Conservation (phyloP, 192 early-diverging fungal genomes). For the Rhizophlyctis rosea region DNA sequence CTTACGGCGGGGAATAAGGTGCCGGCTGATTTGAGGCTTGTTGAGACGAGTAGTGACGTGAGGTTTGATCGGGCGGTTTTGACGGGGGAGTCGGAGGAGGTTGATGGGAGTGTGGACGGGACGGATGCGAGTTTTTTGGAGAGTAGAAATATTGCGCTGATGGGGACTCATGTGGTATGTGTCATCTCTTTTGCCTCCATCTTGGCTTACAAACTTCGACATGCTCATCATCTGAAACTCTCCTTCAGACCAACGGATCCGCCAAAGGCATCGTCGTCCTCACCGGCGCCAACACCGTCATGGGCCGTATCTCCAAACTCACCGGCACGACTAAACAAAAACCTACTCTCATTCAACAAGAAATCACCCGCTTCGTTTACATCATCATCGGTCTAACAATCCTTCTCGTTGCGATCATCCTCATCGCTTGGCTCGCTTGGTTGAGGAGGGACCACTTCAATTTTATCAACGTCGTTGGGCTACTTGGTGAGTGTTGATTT, state of each 20-base stretch:
- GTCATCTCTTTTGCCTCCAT: too few species aligned
- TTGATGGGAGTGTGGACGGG: slow-evolving; percentile 54
- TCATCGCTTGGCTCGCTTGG: slow-evolving; percentile 26
- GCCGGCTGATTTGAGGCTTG: slow-evolving; percentile 73
- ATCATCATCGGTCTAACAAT: slow-evolving; percentile 57
- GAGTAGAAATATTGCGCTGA: slow-evolving; percentile 79
- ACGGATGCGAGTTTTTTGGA: slow-evolving; percentile 77
- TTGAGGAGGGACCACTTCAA: slow-evolving; percentile 9
- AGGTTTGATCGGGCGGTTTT: slow-evolving; percentile 75
- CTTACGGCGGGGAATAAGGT: slow-evolving; percentile 67
- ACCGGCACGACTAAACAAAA: slow-evolving; percentile 27
- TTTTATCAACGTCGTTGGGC: slow-evolving; percentile 8
- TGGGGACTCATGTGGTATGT: slow-evolving; percentile 64
- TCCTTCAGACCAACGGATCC: too few species aligned
- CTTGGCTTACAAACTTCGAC: too few species aligned
- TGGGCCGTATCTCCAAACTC: slow-evolving; percentile 70
- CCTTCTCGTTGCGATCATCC: slow-evolving; percentile 2
- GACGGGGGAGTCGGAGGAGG: slow-evolving; percentile 72
- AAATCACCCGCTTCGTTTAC: slow-evolving; percentile 64
- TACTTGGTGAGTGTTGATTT: neutral
- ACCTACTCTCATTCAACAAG: slow-evolving; percentile 56
- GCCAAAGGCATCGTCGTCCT: slow-evolving; percentile 71
- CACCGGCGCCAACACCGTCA: slow-evolving; percentile 71
- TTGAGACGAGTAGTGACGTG: slow-evolving; percentile 64
- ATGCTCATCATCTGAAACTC: too few species aligned